phyloP scores from a whole-genome alignment of 2,329 filamentous ascomycete genomes.

The Plectosphaerella sp. region DNA sequence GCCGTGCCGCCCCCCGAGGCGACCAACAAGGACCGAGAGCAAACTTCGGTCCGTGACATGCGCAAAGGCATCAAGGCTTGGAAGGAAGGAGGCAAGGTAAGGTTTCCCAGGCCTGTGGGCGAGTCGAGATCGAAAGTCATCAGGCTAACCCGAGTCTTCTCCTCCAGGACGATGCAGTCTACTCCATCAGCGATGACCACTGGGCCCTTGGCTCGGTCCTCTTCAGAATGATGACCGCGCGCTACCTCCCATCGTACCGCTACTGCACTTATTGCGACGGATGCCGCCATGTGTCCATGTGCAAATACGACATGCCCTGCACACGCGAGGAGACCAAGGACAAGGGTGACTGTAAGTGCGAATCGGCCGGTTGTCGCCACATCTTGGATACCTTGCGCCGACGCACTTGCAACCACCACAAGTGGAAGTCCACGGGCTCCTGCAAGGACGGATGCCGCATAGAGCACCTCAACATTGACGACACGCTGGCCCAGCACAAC shows the following conservation, averaged over 20 bases:
- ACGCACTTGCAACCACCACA: background rate
- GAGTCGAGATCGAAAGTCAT: background rate
- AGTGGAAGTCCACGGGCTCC: background rate
- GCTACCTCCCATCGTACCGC: constrained; percentile 18
- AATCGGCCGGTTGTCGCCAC: constrained; percentile 17
- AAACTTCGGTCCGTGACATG: background rate
- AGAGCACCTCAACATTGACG: constrained; percentile 23
- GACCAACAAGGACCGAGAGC: background rate
- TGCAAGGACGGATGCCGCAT: constrained; percentile 14
- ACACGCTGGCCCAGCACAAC: constrained; percentile 15
- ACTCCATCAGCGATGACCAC: constrained; percentile 31
- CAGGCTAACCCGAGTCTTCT: background rate
- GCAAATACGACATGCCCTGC: constrained; percentile 5
- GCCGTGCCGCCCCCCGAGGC: background rate
- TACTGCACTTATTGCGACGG: constrained; percentile 19
- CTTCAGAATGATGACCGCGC: constrained; percentile 36
- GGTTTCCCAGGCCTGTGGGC: background rate
- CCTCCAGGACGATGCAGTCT: constrained; percentile 22
- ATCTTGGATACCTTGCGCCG: constrained; percentile 2
- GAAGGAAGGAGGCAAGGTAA: background rate
- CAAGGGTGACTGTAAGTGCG: constrained; percentile 13
- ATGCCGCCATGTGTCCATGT: constrained; percentile 20
- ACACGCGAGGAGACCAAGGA: background rate
- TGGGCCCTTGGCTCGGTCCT: constrained; percentile 31
- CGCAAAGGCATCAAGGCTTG: background rate